Evolutionary conservation across 805 yeast species (phyloP), one percentile per base, ranked within the genome.

Genomic region (Ogataea minuta): DNA sequence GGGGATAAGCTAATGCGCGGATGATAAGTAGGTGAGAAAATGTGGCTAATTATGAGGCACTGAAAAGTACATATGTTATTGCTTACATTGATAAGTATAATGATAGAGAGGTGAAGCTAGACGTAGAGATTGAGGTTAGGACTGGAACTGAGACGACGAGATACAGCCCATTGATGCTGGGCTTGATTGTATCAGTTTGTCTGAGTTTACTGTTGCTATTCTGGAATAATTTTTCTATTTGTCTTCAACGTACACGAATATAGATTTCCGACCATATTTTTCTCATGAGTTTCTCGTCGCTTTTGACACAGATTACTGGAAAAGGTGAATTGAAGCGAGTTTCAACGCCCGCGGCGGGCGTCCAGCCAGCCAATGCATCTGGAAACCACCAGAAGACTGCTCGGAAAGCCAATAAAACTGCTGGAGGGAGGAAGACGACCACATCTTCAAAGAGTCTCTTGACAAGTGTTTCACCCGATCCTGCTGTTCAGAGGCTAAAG

Each of bases 401-500:
- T 17, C 17, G 11, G 12, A 12, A 21, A 10, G 9, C 11, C 9
- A 34, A 26, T 19, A 6, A 31, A 11, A 9, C 27, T 16, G 8
- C 31, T 4, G 6, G 14, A 11, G 26, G 15, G n/a, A 28, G 15
- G 16, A 28, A 21, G 28, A 16, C 33, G 9, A 19, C 29, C 5
- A 31, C 13, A 8, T n/a, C 41, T 17, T 9, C 24, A 6, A 11
- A n/a, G 12, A 15, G 28, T 9, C 8, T 16, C 9, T 21, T 37
- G 31, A 23, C 23, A 16, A 37, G 31, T 9, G 23, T 27, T 9
- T 12, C 25, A 8, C 27, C 21, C 4, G 91, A 84, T 54, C 88
- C 90, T 0, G 87, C 87, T 4, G 86, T 84, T 7, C 77, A 76
- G 25, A 60, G 83, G 41, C 62, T 84, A 26, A 84, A 84, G 48